phyloP scores from a whole-genome alignment of 164 flowering plant species.

The Nelumbo lutea region DNA sequence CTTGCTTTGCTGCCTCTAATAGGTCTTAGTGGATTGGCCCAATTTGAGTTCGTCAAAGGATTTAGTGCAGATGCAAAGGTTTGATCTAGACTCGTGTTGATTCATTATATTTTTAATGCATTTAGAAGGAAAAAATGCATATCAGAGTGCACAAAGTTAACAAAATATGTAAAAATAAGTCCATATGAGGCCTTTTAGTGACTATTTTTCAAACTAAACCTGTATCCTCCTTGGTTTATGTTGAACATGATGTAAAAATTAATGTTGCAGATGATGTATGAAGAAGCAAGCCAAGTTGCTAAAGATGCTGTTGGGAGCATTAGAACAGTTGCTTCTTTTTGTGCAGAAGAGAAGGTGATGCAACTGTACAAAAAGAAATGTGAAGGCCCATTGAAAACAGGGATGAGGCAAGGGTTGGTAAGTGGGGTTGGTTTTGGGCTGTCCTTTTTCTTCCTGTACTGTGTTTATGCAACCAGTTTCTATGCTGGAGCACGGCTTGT shows the following conservation, averaged over 20 bases:
- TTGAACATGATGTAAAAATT: not conserved
- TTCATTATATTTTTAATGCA: too few relatives aligned
- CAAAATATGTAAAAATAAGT: too few relatives aligned
- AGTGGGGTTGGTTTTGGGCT: constrained; percentile 24
- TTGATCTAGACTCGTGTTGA: constrained; percentile 2
- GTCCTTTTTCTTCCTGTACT: constrained; percentile 19
- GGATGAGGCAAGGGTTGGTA: constrained; percentile 22
- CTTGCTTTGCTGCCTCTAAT: constrained; percentile 35
- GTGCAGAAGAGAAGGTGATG: too few relatives aligned
- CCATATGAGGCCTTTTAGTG: too few relatives aligned
- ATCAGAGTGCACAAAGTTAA: too few relatives aligned
- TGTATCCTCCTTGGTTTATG: too few relatives aligned
- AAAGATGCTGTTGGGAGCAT: too few relatives aligned
- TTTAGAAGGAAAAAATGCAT: too few relatives aligned
- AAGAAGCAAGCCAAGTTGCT: constrained; percentile 29
- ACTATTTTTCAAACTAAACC: too few relatives aligned
- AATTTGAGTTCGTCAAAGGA: constrained; percentile 2
- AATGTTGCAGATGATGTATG: constrained; percentile 19
- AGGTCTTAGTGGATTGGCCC: constrained; percentile 32
- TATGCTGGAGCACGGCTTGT: constrained; percentile 25
- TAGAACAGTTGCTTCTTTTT: too few relatives aligned
- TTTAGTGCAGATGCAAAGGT: not conserved
- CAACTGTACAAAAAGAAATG: too few relatives aligned
- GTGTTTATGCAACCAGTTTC: constrained; percentile 24
- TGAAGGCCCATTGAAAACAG: constrained; percentile 21